Base-by-base conservation (phyloP, 177 flowering plant genomes). In the Tripterygium wilfordii region DNA sequence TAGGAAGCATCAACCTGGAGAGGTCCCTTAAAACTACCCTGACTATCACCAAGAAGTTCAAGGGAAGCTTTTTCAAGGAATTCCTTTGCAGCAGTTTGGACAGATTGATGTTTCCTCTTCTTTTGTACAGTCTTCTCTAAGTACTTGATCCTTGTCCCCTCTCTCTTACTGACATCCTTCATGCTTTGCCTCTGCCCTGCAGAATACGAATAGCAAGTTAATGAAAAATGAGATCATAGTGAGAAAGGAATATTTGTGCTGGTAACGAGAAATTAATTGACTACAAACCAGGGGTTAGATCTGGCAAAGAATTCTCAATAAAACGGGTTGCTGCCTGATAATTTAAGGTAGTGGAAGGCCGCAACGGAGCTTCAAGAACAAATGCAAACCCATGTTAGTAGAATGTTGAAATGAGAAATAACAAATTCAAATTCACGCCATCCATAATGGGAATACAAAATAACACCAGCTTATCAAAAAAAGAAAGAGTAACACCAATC, bases 281-380 rank as follows among this genome's bases (percentile, higher is more conserved):
- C 21, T 8, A 49, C 52, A 27, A 55, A 89, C 99, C 99, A 30
- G 72, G 52, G 10, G 96, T 75, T 25, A 92, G 92, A 67, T 87
- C 89, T 44, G 99, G 96, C 60, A 92, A 67, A 17, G 97, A 84
- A 69, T 89, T 97, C 66, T 83, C 95, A 33, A 92, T 89, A 50
- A 92, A 86, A 42, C 99, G 92, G 16, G 89, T 75, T 23, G 99
- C 99, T 13, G 96, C 99, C 60, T 68, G 75, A 53, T 60, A 46
- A 61, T 92, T 92, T 38, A 92, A 64, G 35, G 70, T 76, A 26
- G 92, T 62, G 19, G 95, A 82, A 53, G 88, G 99, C 17, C 85
- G 78, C 41, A 81, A 33, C 2, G 99, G 97, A 2, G 75, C 99
- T 92, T 43, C 65, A 77, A 55, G 23, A 44, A 71, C 35, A 64